Percentiles rank a stretch among this genome's conserved stretches.
phyloP scores from a whole-genome alignment of 768 basidiomycete genomes.

The Phallus indusiatus region DNA sequence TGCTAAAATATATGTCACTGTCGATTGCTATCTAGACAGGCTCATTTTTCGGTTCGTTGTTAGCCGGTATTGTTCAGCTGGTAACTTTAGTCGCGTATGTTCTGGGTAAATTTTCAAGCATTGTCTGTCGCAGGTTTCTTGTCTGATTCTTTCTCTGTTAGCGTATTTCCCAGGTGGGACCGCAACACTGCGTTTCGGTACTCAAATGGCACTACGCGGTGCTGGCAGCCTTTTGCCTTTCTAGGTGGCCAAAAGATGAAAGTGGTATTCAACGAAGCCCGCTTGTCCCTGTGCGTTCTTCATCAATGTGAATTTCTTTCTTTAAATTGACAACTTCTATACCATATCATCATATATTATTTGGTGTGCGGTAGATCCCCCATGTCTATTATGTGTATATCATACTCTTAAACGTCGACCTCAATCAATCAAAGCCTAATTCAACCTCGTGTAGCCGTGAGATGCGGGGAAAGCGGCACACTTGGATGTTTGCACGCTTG shows the following conservation, averaged over 20 bases:
- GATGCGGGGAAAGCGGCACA: no score
- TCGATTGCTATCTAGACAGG: constrained; percentile 41
- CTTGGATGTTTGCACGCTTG: no score
- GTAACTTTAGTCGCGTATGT: constrained; percentile 82
- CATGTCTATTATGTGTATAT: no score
- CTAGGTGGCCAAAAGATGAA: constrained; percentile 24
- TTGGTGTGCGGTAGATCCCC: no score
- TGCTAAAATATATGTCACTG: neutral
- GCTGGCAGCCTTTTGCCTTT: constrained; percentile 77
- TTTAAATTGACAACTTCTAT: no score
- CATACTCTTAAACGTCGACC: no score
- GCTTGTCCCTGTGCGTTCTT: no score
- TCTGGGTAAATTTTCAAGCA: constrained; percentile 22
- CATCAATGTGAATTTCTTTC: no score
- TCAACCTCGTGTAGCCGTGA: no score
- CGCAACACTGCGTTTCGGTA: constrained; percentile 72
- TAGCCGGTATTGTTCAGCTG: constrained; percentile 77
- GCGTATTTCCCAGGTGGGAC: constrained; percentile 94
- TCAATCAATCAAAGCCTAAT: no score
- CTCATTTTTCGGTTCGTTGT: constrained; percentile 78
- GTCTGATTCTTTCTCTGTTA: neutral
- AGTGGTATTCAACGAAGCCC: neutral
- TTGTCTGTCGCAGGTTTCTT: neutral
- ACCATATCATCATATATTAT: no score
- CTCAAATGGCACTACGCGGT: constrained; percentile 72